Evolutionary conservation across 257 asterid genomes (phyloP).

Genomic region (Misopates orontium): DNA sequence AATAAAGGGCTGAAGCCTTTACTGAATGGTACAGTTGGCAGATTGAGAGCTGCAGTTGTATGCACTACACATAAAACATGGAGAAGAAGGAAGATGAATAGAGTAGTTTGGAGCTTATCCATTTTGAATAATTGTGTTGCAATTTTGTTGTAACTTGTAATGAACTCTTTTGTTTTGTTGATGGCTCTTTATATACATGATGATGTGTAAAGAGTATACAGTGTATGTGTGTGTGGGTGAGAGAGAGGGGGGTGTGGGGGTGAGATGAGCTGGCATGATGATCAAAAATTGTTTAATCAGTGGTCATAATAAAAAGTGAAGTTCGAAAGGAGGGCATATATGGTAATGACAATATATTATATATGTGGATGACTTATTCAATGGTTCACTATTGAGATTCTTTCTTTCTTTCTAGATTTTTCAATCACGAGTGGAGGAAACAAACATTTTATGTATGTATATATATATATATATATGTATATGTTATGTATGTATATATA

Average conservation of each 20-base stretch:
- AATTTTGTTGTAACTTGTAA: no score
- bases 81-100: conserved; percentile 35
- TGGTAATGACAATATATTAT: conserved; percentile 22
- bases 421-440: background rate
- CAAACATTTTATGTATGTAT: background rate
- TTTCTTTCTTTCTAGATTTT: conserved; percentile 1
- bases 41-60: conserved; percentile 32
- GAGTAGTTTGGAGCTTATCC: conserved; percentile 37
- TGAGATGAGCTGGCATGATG: conserved; percentile 32
- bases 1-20: conserved; percentile 65
- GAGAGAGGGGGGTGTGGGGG: conserved; percentile 22
- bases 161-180: conserved; percentile 24
- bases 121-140: conserved; percentile 12
- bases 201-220: background rate
- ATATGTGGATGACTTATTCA: background rate
- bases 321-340: conserved; percentile 36
- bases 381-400: conserved; percentile 21
- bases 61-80: conserved; percentile 13
- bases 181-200: conserved; percentile 21
- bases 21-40: conserved; percentile 52
- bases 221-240: conserved; percentile 1
- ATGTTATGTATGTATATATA: background rate
- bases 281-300: conserved; percentile 30
- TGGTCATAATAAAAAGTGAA: conserved; percentile 34
- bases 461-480: background rate